Conservation (phyloP, 1,139 yeast species). For the Pichia sp. region DNA sequence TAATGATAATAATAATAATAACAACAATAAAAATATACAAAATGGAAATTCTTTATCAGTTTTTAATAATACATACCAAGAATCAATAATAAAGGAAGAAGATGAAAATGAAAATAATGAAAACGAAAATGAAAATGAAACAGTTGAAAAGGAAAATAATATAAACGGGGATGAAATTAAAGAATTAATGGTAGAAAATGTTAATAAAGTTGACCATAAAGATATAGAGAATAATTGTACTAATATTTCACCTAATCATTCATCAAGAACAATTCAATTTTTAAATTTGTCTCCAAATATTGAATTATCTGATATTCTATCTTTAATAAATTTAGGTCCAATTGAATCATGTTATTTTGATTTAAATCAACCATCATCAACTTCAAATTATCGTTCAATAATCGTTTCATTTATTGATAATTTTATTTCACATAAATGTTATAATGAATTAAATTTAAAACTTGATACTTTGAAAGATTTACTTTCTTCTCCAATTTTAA, state of each 20-base stretch:
- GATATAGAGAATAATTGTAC: not conserved
- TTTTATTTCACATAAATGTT: constrained; percentile 42
- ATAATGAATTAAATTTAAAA: constrained; percentile 36
- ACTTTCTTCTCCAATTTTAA: constrained; percentile 38
- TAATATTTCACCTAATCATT: too few species aligned
- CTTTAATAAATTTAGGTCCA: constrained; percentile 32
- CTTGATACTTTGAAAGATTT: constrained; percentile 37
- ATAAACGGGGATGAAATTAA: too few species aligned
- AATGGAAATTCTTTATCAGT: too few species aligned
- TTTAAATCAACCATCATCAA: not conserved
- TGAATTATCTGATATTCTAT: constrained; percentile 24
- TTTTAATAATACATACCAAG: too few species aligned
- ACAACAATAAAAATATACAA: too few species aligned
- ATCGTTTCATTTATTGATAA: constrained; percentile 37
- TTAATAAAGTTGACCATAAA: not conserved
- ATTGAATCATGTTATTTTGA: constrained; percentile 35
- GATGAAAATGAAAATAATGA: not conserved
- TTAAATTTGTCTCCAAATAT: constrained; percentile 30
- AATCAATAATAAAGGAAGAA: too few species aligned
- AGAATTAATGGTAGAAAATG: too few species aligned
- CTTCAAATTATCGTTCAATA: constrained; percentile 36
- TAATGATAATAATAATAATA: constrained; percentile 15
- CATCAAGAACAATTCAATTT: constrained; percentile 18
- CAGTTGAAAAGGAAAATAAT: not conserved
- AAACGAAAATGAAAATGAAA: not conserved